Evolutionary conservation across 1,284 basidiomycete species (phyloP).

Genomic region (Xerocomus nothofagi): DNA sequence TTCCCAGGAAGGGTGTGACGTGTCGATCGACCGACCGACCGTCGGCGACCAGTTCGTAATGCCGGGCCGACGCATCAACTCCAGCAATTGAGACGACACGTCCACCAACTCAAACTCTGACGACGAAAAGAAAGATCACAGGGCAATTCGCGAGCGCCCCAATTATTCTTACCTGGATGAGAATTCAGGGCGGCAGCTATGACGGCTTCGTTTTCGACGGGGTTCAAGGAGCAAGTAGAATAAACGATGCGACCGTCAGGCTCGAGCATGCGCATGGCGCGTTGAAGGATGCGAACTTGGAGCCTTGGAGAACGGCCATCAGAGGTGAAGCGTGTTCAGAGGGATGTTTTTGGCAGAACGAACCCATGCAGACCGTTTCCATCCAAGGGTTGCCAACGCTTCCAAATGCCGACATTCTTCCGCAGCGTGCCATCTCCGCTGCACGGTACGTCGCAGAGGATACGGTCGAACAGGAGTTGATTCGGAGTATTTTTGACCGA

Average conservation of each 20-base stretch:
- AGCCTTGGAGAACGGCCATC: slow-evolving; percentile 50
- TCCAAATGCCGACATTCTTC: slow-evolving; percentile 97
- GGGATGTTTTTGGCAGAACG: slow-evolving; percentile 26
- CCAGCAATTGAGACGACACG: slow-evolving; percentile 69
- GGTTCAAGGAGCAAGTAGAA: slow-evolving; percentile 98
- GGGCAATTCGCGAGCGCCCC: neutral
- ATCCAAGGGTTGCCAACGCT: slow-evolving; percentile 85
- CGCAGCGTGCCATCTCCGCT: slow-evolving; percentile 95
- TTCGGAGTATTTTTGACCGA: slow-evolving; percentile 32
- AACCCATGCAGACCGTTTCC: slow-evolving; percentile 90
- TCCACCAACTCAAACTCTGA: slow-evolving; percentile 83
- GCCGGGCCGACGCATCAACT: slow-evolving; percentile 75
- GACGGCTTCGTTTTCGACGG: slow-evolving; percentile 97
- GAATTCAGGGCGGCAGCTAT: slow-evolving; percentile 80
- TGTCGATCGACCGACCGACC: slow-evolving; percentile 39
- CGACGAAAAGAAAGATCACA: neutral
- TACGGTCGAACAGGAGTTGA: slow-evolving; percentile 84
- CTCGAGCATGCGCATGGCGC: slow-evolving; percentile 90
- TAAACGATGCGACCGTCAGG: slow-evolving; percentile 91
- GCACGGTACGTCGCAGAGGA: slow-evolving; percentile 97
- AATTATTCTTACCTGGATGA: slow-evolving; percentile 53
- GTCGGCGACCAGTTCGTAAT: slow-evolving; percentile 75
- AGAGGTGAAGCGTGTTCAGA: neutral
- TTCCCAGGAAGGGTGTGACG: slow-evolving; percentile 45
- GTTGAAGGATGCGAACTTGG: slow-evolving; percentile 89